Evolutionary conservation across 805 yeast species (phyloP), one percentile per base, ranked within the genome.

Genomic region (Metschnikowia gelsemii): DNA sequence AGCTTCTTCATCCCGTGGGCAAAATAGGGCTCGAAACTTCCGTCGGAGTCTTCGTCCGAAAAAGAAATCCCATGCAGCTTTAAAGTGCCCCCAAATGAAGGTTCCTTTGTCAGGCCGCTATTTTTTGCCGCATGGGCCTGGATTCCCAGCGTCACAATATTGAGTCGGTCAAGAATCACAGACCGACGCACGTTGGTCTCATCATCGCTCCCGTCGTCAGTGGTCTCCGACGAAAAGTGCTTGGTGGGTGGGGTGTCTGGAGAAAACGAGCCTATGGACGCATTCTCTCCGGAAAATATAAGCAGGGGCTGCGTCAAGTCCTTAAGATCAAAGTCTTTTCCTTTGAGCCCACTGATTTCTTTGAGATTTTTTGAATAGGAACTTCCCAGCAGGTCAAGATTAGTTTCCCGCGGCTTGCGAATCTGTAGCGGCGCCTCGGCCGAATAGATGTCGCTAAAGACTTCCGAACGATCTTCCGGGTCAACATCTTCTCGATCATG

Each of bases 401-500:
- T 35, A 17, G 5, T 24, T 11, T 19, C n/a, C 5, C 44, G 29
- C n/a, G 40, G 52, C 47, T 68, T 66, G 28, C 51, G 57, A 26
- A 68, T 50, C 3, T 62, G 55, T 31, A 70, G 55, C 7, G 72
- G 72, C 2, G 60, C 47, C 32, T 64, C 68, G 21, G 52, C 54
- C 3, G 68, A 64, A 35, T 55, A 65, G 0, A 63, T 47, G 33
- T 74, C 78, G 47, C 75, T 69, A 19, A 70, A 54, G 4, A 69
- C 62, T 38, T 74, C 79, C 2, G 68, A 66, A 22, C 51, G 51
- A 43, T 62, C 65, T 13, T 66, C 70, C 4, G 37, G 12, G 9
- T 66, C 70, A 3, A 33, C n/a, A 8, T 37, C 46, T 2, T 25
- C 35, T n/a, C n/a, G n/a, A n/a, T n/a, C n/a, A 8, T 17, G 18